Evolutionary conservation across 2,329 filamentous ascomycete species (phyloP).

Genomic region (Fusarium pininemorale): DNA sequence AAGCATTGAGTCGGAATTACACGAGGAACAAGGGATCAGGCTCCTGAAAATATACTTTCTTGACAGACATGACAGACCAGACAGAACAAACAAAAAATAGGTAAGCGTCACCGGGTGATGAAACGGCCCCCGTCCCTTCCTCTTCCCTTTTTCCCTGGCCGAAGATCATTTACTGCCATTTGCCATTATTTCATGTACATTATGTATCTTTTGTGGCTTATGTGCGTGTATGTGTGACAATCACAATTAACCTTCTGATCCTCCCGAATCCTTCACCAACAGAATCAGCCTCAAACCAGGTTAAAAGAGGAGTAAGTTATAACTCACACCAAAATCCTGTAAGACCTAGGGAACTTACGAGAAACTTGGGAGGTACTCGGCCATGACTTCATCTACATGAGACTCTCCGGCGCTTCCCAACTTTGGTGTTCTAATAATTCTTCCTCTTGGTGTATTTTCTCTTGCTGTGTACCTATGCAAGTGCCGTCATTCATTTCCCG

Average conservation of each 20-base stretch:
- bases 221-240: slow-evolving; percentile 12
- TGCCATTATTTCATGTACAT: not conserved
- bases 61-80: not conserved
- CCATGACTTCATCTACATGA: slow-evolving; percentile 3
- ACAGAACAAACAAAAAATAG: slow-evolving; percentile 18
- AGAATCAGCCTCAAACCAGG: not conserved
- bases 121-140: slow-evolving; percentile 12
- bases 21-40: not conserved
- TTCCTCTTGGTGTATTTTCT: not conserved
- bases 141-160: not conserved
- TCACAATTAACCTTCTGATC: slow-evolving; percentile 13
- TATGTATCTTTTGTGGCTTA: not conserved
- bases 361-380: not conserved
- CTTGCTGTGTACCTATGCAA: not conserved
- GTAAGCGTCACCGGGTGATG: slow-evolving; percentile 15
- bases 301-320: not conserved
- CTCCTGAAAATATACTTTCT: slow-evolving; percentile 11
- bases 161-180: not conserved
- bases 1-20: not conserved
- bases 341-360: not conserved
- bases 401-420: not conserved
- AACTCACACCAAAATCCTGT: not conserved
- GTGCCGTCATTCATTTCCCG: slow-evolving; percentile 13
- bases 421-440: not conserved
- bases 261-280: not conserved